Conservation (phyloP, 192 early-diverging fungal species). For the Obelidium mucronatum region DNA sequence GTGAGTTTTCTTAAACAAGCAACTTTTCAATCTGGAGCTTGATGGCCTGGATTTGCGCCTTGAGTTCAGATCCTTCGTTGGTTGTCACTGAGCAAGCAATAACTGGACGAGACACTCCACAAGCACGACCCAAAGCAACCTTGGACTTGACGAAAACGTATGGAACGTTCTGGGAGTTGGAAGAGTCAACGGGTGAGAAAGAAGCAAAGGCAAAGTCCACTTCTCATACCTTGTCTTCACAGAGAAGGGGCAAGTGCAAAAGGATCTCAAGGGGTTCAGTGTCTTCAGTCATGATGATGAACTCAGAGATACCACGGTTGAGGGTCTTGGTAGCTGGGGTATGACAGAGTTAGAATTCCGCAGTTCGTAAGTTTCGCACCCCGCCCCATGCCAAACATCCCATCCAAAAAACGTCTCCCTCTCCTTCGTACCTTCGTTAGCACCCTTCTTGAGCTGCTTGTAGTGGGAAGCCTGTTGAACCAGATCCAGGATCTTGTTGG, state of each 20-base stretch:
- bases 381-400: background rate
- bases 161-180: conserved; percentile 82
- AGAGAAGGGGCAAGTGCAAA: conserved; percentile 94
- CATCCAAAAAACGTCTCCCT: no score
- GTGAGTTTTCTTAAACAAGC: conserved; percentile 67
- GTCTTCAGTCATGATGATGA: conserved; percentile 99
- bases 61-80: conserved; percentile 97
- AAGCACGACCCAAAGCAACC: conserved; percentile 95
- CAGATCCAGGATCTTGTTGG: conserved; percentile 93
- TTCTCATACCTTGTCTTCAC: conserved; percentile 90
- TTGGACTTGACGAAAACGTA: conserved; percentile 99
- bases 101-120: conserved; percentile 94
- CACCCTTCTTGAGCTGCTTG: conserved; percentile 99
- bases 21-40: conserved; percentile 96
- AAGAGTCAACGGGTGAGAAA: background rate
- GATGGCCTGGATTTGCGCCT: conserved; percentile 88
- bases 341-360: background rate
- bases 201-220: background rate
- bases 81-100: conserved; percentile 94
- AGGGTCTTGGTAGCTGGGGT: conserved; percentile 92
- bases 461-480: conserved; percentile 99
- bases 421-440: conserved; percentile 80
- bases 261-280: conserved; percentile 98
- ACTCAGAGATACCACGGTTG: conserved; percentile 98
- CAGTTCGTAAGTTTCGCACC: background rate